Evolutionary conservation across 2,329 filamentous ascomycete species (phyloP), one percentile per base, ranked within the genome.

Genomic region (Fusarium annulatum): DNA sequence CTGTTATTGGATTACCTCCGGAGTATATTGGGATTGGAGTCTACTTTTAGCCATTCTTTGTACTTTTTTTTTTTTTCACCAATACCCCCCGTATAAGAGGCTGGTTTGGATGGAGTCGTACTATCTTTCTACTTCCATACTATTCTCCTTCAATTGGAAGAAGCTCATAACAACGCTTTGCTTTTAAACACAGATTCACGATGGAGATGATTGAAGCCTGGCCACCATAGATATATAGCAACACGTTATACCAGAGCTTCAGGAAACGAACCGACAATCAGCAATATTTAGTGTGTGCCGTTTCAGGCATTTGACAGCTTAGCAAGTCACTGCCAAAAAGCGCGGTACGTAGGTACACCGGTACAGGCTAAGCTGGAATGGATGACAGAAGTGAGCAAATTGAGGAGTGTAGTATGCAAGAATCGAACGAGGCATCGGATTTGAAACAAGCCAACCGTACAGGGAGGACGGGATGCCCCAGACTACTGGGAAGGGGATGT

Each of bases 401-500:
- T 74, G 68, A 73, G 55, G 53, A 49, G 42, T 58, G 43, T 39
- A 51, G 67, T 64, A 78, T 78, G 76, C 75, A 78, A 76, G 58
- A 77, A 78, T 78, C 76, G 76, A 77, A 78, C 75, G 73, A 78
- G 72, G 55, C 60, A 62, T 55, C 56, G 66, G 58, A 74, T 70
- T 73, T 78, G 76, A 78, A 78, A 78, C 76, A 70, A 68, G 55
- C 73, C 60, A 62, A 62, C 62, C 41, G 43, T 45, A 64, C 52
- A 64, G 51, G 61, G 62, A 76, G 67, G 73, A 78, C 69, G 69
- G 76, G 76, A 78, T 78, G 71, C 76, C 72, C 76, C 76, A 78
- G 76, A 78, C 64, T 72, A 60, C 63, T 76, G 73, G 73, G 71
- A 74, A 68, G 64, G 49, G 66, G 55, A 71, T 65, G 60, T 48